phyloP scores from a whole-genome alignment of 179 eudicot genomes.

The Beta lomatogona region DNA sequence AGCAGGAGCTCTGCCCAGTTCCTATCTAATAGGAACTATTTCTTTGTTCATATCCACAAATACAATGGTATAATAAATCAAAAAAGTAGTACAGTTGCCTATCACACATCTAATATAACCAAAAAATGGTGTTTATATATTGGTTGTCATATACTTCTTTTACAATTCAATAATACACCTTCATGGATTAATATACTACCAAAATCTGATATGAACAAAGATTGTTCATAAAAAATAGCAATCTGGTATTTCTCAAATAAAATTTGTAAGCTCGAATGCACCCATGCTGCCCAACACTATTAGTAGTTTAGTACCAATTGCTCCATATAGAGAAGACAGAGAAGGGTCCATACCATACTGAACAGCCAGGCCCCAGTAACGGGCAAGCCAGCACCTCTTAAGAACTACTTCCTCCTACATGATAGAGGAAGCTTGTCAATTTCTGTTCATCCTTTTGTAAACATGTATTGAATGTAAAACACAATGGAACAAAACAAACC shows the following conservation, averaged over 20 bases:
- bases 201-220: no score
- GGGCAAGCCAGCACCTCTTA: slow-evolving; percentile 99
- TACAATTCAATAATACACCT: no score
- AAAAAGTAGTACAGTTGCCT: no score
- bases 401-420: slow-evolving; percentile 94
- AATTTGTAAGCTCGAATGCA: background rate
- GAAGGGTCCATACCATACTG: slow-evolving; percentile 61
- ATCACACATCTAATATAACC: no score
- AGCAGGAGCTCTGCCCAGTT: background rate
- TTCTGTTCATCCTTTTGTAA: slow-evolving; percentile 1
- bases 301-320: background rate
- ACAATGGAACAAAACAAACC: slow-evolving; percentile 47
- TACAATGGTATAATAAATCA: no score
- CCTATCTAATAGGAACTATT: no score
- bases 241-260: background rate
- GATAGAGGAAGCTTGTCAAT: slow-evolving; percentile 17
- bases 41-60: no score
- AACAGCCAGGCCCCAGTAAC: slow-evolving; percentile 95
- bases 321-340: background rate
- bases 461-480: slow-evolving; percentile 1
- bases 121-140: no score
- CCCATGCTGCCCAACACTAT: background rate
- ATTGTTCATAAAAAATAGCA: no score
- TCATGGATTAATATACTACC: no score
- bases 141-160: no score